phyloP scores from a whole-genome alignment of 352 stramenopile genomes.

The Plasmopara viticola region DNA sequence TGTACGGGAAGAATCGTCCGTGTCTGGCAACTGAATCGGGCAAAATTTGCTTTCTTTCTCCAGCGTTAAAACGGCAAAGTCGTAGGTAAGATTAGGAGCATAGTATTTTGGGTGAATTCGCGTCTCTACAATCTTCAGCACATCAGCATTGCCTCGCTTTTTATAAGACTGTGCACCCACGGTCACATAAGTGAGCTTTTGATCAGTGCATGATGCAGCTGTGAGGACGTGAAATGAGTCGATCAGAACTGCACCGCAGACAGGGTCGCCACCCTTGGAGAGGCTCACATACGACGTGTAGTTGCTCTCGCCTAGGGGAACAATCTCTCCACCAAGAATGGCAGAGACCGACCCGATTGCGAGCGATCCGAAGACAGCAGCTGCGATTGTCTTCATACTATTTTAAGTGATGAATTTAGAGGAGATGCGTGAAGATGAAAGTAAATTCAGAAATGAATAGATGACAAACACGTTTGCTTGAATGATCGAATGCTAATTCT shows the following conservation, averaged over 20 bases:
- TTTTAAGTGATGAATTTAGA: not conserved
- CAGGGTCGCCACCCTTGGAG: not conserved
- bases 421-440: not conserved
- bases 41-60: not conserved
- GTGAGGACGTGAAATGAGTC: not conserved
- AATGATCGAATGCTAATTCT: too few species aligned
- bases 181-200: not conserved
- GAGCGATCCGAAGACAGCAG: constrained; percentile 3
- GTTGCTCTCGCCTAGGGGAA: constrained; percentile 4
- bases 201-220: not conserved
- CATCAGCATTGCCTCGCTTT: not conserved
- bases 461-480: too few species aligned
- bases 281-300: not conserved
- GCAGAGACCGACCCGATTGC: constrained; percentile 3
- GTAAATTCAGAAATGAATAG: not conserved
- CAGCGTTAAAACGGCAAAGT: not conserved
- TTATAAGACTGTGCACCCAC: not conserved
- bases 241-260: not conserved
- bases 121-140: not conserved
- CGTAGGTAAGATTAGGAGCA: not conserved
- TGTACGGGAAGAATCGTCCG: not conserved
- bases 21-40: not conserved
- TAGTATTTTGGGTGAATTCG: not conserved
- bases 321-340: constrained; percentile 27
- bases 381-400: constrained; percentile 2